Base-by-base conservation (phyloP, 2,329 filamentous ascomycete genomes). In the Neonectria coccinea region DNA sequence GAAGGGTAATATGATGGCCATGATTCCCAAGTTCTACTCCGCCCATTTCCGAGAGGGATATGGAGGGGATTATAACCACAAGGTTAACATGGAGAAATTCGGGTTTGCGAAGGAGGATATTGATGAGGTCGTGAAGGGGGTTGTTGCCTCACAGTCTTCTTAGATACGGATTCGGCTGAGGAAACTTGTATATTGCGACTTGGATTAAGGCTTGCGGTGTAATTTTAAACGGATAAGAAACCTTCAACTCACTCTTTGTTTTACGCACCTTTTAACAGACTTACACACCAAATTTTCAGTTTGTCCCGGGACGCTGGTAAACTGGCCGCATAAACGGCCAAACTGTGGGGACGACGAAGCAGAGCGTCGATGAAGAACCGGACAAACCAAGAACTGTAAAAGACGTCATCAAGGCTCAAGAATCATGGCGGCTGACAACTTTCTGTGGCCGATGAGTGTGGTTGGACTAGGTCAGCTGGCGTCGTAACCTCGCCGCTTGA, bases 31-130 rank as follows among this genome's bases (percentile, higher is more conserved):
- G 54, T 70, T 77, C n/a, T 75, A 75, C 39, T 70, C 73, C 1
- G 70, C 73, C 22, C 69, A 75, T 12, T 74, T 79, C 56, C 67
- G 71, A 20, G 69, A 77, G 33, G 74, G 76, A 2, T 72, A 70
- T 25, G 77, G 78, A 2, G 78, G 76, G 4, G 73, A 78, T 50
- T 78, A 74, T 57, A 73, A 68, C 52, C 66, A 71, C 39, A 78
- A 78, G 65, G 62, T 76, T 7, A 70, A 76, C 31, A 62, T 75
- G 52, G 55, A 61, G 36, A 64, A 66, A 48, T 66, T 79, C 14
- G 74, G 72, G 0, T 59, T 79, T 16, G 44, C 64, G 25, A 59
- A 69, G 56, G 76, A 79, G 48, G 67, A 74, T 16, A 56, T 79
- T 16, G 75, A 76, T 27, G 67, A 71, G 61, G 68, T 75, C 31